A percentile compares a stretch with the other conserved stretches of the same genome.
Conservation (phyloP, 2,329 filamentous ascomycete genomes). For the Fusarium bulbicola region DNA sequence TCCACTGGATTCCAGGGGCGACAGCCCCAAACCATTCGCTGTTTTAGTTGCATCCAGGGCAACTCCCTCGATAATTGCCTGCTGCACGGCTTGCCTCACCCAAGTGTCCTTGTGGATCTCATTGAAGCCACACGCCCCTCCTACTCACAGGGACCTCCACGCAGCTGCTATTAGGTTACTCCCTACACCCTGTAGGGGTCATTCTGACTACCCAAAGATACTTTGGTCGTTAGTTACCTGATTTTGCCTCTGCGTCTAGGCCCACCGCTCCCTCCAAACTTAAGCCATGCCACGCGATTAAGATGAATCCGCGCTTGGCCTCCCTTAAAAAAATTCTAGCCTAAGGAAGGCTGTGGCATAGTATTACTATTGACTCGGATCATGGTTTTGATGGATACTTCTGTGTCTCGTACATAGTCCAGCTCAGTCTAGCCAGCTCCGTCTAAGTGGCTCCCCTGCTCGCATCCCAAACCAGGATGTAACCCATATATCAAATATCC, state of each 20-base stretch:
- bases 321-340: slow-evolving; percentile 2
- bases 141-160: neutral
- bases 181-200: neutral
- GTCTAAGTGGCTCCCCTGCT: slow-evolving; percentile 27
- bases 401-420: slow-evolving; percentile 1
- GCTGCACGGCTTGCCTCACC: neutral
- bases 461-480: slow-evolving; percentile 11
- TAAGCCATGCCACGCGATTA: slow-evolving; percentile 8
- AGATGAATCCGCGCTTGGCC: slow-evolving; percentile 6
- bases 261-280: slow-evolving; percentile 3
- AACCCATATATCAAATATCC: slow-evolving; percentile 36
- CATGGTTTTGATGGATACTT: slow-evolving; percentile 4
- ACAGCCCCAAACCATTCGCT: slow-evolving; percentile 7
- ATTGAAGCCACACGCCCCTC: slow-evolving; percentile 2
- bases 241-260: slow-evolving; percentile 2
- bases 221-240: neutral
- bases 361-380: neutral
- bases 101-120: neutral
- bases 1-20: slow-evolving; percentile 28
- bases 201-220: neutral
- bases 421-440: slow-evolving; percentile 8
- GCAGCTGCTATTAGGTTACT: neutral
- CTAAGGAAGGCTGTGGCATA: neutral
- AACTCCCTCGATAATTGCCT: slow-evolving; percentile 6
- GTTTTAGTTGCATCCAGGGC: slow-evolving; percentile 19